These are phyloP conservation scores for Chlamydomonas urium DNA, from an alignment of 139 green algal species.

Conservation along the genomic window DNA sequence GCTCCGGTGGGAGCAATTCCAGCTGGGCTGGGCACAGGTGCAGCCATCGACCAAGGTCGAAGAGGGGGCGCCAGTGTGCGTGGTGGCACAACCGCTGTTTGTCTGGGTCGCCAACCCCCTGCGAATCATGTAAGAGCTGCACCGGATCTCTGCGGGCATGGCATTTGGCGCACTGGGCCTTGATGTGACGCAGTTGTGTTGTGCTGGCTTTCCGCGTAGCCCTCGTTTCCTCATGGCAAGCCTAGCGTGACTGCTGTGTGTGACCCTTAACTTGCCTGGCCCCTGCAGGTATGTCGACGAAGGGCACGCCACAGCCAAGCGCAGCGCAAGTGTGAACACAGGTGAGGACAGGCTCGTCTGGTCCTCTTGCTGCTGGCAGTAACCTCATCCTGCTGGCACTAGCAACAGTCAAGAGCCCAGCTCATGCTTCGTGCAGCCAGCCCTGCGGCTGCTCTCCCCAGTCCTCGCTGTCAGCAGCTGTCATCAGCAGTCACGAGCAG, in stretches of 20 bases:
- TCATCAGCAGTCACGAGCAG: too few relatives aligned
- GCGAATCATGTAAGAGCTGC: constrained; percentile 32
- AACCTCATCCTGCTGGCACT: too few relatives aligned
- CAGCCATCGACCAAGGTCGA: constrained; percentile 24
- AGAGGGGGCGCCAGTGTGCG: constrained; percentile 23
- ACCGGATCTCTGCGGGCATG: neutral
- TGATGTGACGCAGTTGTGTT: neutral
- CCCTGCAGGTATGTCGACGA: neutral
- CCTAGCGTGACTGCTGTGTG: neutral
- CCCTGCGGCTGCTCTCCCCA: neutral
- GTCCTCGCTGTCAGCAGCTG: neutral
- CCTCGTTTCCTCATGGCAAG: neutral
- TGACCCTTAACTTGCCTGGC: neutral
- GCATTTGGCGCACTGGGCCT: neutral
- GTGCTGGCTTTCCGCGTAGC: neutral
- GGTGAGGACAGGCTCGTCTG: neutral
- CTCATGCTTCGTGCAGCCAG: neutral
- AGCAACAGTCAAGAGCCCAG: too few relatives aligned
- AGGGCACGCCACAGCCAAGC: neutral
- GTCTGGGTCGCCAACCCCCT: constrained; percentile 49
- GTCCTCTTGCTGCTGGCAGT: neutral
- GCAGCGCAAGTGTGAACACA: neutral
- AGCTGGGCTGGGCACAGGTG: constrained; percentile 45
- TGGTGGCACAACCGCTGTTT: constrained; percentile 43
- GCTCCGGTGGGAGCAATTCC: constrained; percentile 47